A percentile compares a stretch with the other conserved stretches of the same genome.
Conservation (phyloP, 148 eudicot species). For the Diospyros lotus region DNA sequence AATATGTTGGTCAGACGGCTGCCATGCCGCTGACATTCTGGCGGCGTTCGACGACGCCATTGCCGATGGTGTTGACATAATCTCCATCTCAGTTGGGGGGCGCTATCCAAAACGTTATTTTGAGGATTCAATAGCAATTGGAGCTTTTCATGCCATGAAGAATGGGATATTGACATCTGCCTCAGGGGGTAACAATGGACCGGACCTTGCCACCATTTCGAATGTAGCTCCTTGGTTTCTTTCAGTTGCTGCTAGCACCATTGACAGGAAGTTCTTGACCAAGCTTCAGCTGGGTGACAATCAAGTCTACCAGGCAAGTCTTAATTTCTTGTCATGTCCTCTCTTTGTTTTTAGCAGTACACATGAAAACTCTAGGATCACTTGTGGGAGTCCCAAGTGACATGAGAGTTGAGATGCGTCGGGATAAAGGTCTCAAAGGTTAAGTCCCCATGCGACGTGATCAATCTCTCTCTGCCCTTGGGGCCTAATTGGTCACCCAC, state of each 20-base stretch:
- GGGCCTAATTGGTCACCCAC: too few relatives aligned
- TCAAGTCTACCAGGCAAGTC: constrained; percentile 17
- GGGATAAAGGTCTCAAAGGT: too few relatives aligned
- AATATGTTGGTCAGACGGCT: constrained; percentile 18
- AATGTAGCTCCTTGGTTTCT: constrained; percentile 33
- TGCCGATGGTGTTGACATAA: constrained; percentile 27
- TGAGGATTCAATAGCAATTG: constrained; percentile 18
- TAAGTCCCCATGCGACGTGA: too few relatives aligned
- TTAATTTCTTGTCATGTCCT: too few relatives aligned
- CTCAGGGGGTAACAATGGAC: constrained; percentile 26
- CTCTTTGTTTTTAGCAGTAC: too few relatives aligned
- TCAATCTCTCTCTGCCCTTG: too few relatives aligned
- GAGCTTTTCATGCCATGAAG: constrained; percentile 21
- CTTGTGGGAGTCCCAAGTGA: too few relatives aligned
- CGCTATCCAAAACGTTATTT: background rate
- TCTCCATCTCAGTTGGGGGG: constrained; percentile 20
- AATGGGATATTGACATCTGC: constrained; percentile 24
- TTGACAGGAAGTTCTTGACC: constrained; percentile 28
- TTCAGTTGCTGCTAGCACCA: constrained; percentile 31
- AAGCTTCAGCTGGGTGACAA: constrained; percentile 24
- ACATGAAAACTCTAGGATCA: too few relatives aligned
- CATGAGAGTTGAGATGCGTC: too few relatives aligned
- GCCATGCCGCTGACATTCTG: constrained; percentile 11
- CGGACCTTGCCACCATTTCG: background rate
- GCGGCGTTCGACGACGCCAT: constrained; percentile 33